Percentiles rank a stretch among this genome's conserved stretches.
Conservation (phyloP, 208 protist genomes). For the Trypanosoma caninum region DNA sequence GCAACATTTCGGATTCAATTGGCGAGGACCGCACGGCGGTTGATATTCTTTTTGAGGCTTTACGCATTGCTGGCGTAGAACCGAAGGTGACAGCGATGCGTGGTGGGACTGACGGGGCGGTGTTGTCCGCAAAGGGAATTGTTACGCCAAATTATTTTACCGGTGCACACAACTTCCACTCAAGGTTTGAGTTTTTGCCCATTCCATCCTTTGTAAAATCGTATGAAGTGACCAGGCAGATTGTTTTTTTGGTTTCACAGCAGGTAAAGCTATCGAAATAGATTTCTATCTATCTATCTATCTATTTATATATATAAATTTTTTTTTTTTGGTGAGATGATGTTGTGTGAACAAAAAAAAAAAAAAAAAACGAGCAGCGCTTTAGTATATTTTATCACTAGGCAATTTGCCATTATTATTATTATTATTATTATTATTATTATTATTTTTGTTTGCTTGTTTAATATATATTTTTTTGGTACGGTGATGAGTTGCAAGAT, state of each 20-base stretch:
- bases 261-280: constrained; percentile 26
- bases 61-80: constrained; percentile 48
- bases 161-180: constrained; percentile 88
- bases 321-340: too few species aligned
- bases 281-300: too few species aligned
- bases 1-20: constrained; percentile 67
- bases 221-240: constrained; percentile 70
- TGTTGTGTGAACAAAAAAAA: too few species aligned
- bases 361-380: too few species aligned
- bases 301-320: too few species aligned
- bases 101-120: constrained; percentile 79
- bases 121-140: constrained; percentile 60
- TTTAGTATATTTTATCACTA: too few species aligned
- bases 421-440: too few species aligned
- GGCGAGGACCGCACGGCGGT: constrained; percentile 58
- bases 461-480: too few species aligned
- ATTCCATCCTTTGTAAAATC: constrained; percentile 81
- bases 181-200: constrained; percentile 79
- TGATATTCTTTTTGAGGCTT: constrained; percentile 67
- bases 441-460: too few species aligned
- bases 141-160: constrained; percentile 87
- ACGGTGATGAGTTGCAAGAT: too few species aligned
- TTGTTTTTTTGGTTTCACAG: constrained; percentile 53
- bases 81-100: constrained; percentile 81
- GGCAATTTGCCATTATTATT: too few species aligned